Conservation (phyloP, 768 basidiomycete genomes). For the Termitomyces sp. region DNA sequence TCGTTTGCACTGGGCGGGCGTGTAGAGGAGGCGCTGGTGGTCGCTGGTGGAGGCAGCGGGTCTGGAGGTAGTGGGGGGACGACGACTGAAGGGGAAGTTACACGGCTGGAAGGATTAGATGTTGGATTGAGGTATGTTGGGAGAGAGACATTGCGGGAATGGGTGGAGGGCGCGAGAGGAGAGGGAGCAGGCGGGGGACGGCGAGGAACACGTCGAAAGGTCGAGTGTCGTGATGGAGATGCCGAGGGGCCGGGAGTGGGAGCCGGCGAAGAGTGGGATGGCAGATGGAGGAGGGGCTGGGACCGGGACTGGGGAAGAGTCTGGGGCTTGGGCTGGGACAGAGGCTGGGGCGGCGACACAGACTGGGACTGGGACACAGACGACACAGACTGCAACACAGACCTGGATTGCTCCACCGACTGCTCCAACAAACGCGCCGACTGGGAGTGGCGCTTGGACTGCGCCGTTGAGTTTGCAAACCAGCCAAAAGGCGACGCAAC, state of each 20-base stretch:
- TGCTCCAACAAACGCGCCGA: too few relatives aligned
- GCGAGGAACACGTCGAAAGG: slow-evolving; percentile 49
- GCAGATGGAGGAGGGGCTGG: background rate
- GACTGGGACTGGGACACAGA: background rate
- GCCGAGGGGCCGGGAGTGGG: slow-evolving; percentile 28
- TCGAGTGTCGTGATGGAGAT: slow-evolving; percentile 31
- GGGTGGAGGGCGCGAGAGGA: background rate
- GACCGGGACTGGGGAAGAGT: slow-evolving; percentile 26
- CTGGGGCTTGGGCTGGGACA: slow-evolving; percentile 13
- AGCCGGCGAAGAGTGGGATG: slow-evolving; percentile 6
- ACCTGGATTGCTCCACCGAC: too few relatives aligned
- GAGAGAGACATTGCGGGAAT: too few relatives aligned
- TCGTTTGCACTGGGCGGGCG: background rate
- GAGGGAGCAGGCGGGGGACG: slow-evolving; percentile 28
- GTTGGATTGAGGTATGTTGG: background rate
- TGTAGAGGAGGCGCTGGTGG: background rate
- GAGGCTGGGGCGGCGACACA: background rate
- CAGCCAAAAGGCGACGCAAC: slow-evolving; percentile 1
- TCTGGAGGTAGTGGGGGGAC: background rate
- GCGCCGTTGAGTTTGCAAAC: background rate
- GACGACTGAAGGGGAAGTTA: background rate
- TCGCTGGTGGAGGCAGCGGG: background rate
- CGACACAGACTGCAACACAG: background rate
- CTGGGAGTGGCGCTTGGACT: slow-evolving; percentile 7
- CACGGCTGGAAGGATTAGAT: too few relatives aligned